Base-by-base conservation (phyloP, 768 basidiomycete species). In the Suillus cothurnatus region DNA sequence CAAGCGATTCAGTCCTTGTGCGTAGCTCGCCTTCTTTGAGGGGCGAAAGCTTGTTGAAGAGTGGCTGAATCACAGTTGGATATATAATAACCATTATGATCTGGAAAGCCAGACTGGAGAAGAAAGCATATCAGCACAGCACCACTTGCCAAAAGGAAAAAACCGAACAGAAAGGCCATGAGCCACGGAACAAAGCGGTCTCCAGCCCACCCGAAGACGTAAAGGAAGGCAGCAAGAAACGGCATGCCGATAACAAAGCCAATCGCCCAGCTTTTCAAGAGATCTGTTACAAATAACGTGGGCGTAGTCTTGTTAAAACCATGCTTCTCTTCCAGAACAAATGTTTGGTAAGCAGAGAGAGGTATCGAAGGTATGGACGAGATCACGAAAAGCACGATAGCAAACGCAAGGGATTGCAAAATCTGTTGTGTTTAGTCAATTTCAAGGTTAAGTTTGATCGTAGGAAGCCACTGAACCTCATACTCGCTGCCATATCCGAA, bases 21-120 rank as follows among this genome's bases (percentile, higher is more conserved):
- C 94, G 88, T 8, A 99, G 81, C 26, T 93, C 90, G 38, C 94
- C 93, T 17, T 85, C 81, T 0, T 86, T 81, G 6, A 99, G 85
- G 3, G 94, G 93, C 2, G 95, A 94, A 53, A 98, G 87, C 77
- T 94, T 99, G 85, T 99, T 99, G 86, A 99, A 99, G 63, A 99
- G 79, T 0, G 97, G 97, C 70, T 96, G 95, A 70, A 99, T 95
- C 74, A 95, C 81, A 45, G 87, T 91, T 3, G 93, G 93, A 78
- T 92, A 93, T 62, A 94, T 71, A 66, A 94, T 78, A 66, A 92
- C 90, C 87, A 98, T 91, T 72, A 86, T 79, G 47, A 98, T 76
- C 74, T 95, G 94, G 83, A 98, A 91, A 6, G 81, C 76, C 63
- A 97, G 80, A 74, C 95, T 95, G 67, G 58, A 63, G 21, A 12